Evolutionary conservation across 2,329 filamentous ascomycete species (phyloP), one percentile per base, ranked within the genome.

Genomic region (Ophiostoma himal-ulmi): DNA sequence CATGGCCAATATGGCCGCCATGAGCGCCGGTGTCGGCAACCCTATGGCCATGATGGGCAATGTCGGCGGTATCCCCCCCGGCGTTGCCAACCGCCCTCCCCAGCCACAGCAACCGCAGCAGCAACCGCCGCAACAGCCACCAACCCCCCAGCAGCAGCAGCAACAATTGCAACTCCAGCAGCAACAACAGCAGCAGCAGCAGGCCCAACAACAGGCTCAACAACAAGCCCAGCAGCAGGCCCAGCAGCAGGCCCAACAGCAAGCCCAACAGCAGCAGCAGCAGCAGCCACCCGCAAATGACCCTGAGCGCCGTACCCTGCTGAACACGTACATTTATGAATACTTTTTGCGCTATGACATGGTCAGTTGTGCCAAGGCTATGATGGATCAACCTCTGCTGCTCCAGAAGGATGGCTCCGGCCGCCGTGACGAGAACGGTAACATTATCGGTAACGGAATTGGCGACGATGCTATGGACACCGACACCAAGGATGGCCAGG

Each of bases 321-420:
- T 95, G 68, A 94, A 94, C 81, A 94, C 92, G 26, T 94, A 94
- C 79, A 95, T 95, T 75, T 95, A 94, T 84, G 92, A 95, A 77
- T 94, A 95, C 79, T 94, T 98, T 74, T 83, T 97, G 74, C 92
- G 91, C 77, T 91, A 93, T 79, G 86, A 89, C 75, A 92, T 97
- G 85, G 90, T 87, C 77, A 91, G 95, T 74, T 90, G 91, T 78
- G 95, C 95, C 74, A 88, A 92, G 75, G 86, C 89, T 67, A 84
- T 97, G 72, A 81, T 92, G 70, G 87, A 91, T 74, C 85, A 90
- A 77, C 87, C 85, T 71, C 82, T 92, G 73, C 91, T 89, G 75
- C 82, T 89, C 64, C 81, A 84, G 70, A 91, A 91, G 76, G 89
- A 89, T 70, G 91, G 88, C 75, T 87, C 90, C 73, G 86, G 85